These are phyloP conservation scores for Ogataea hybrid DNA, from an alignment of 1,139 yeast genomes.

Conservation along the genomic window DNA sequence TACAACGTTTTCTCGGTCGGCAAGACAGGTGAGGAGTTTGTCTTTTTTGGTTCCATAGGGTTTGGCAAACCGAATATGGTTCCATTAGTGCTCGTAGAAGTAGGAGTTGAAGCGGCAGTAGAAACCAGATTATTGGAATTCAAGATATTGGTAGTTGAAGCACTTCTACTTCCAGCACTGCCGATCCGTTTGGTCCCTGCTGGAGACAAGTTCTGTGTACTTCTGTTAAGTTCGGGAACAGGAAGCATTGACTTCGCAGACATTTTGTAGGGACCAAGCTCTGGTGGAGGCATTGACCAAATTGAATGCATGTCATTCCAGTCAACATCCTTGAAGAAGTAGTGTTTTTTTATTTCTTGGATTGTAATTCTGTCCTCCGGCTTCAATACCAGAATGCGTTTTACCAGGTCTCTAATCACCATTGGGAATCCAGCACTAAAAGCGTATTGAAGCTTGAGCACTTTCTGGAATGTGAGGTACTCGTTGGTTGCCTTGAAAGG, in stretches of 20 bases:
- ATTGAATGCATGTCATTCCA: slow-evolving; percentile 63
- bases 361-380: slow-evolving; percentile 68
- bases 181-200: neutral
- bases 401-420: slow-evolving; percentile 68
- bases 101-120: slow-evolving; percentile 2
- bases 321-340: slow-evolving; percentile 64
- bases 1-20: slow-evolving; percentile 9
- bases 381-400: slow-evolving; percentile 58
- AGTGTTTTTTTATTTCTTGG: slow-evolving; percentile 65
- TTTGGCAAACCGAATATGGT: slow-evolving; percentile 23
- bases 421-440: slow-evolving; percentile 79
- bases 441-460: slow-evolving; percentile 77
- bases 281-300: slow-evolving; percentile 76
- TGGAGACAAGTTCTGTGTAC: slow-evolving; percentile 8
- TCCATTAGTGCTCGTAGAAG: slow-evolving; percentile 9
- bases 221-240: slow-evolving; percentile 42
- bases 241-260: slow-evolving; percentile 58
- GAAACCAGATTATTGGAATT: neutral
- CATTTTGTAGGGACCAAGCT: slow-evolving; percentile 70
- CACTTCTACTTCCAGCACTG: slow-evolving; percentile 10
- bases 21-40: slow-evolving; percentile 21
- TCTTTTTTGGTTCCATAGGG: slow-evolving; percentile 18
- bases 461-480: slow-evolving; percentile 90
- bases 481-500: slow-evolving; percentile 98
- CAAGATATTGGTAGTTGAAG: slow-evolving; percentile 15